Base-by-base conservation (phyloP, 1,284 basidiomycete genomes). In the Rhodofomes roseus region DNA sequence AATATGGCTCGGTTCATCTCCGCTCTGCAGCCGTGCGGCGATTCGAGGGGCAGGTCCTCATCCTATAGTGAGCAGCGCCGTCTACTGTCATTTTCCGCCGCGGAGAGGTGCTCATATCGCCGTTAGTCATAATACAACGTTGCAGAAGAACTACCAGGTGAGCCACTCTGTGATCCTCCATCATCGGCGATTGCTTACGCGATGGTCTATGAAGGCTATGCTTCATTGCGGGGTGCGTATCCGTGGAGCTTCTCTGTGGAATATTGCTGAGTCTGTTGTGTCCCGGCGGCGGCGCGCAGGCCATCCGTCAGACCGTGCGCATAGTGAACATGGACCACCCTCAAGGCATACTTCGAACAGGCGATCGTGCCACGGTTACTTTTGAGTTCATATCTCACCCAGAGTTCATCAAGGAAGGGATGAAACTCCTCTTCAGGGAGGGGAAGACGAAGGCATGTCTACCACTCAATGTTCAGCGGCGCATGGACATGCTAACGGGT, bases 351-450 rank as follows among this genome's bases (percentile, higher is more conserved):
- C 79, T 96, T 39, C 86, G 95, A 25, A 97, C 95, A 0, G 95
- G 95, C 11, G 95, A 97, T 70, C 83, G 94, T 40, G 90, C 93
- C 4, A 93, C 88, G 2, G 93, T 97, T 14, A 84, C 86, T 29
- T 97, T 98, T 67, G 93, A 96, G 73, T 95, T 95, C 68, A 90
- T 95, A 62, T 89, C 90, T 11, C 90, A 90, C 58, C 91, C 93
- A 1, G 95, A 97, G 76, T 96, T 87, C 71, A 80, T 97, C 66
- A 95, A 95, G 73, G 88, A 89, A 66, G 95, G 95, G 8, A 93
- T 94, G 86, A 92, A 95, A 72, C 80, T 97, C 31, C 75, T 97
- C 18, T 93, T 96, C 72, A 81, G 95, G 53, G 95, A 97, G 74
- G 95, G 94, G 5, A 94, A 93, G 78, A 96, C 94, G 1, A 96